phyloP scores from a whole-genome alignment of 352 stramenopile species.

The Phytophthora crassamura region DNA sequence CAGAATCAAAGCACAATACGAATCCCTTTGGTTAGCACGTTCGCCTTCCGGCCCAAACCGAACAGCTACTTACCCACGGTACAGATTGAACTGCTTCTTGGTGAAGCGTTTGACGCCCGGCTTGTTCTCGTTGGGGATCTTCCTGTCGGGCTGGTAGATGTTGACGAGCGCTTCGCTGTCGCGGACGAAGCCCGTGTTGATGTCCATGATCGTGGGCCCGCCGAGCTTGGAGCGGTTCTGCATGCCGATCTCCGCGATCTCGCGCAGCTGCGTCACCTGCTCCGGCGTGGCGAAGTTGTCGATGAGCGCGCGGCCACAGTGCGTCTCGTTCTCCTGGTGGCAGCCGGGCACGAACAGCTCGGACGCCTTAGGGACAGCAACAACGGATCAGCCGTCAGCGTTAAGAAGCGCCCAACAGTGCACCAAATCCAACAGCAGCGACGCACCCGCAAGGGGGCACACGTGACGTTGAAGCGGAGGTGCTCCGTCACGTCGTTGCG shows the following conservation, averaged over 20 bases:
- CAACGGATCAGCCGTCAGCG: neutral
- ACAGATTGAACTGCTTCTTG: constrained; percentile 84
- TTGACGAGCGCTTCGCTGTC: constrained; percentile 89
- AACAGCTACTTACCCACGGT: constrained; percentile 50
- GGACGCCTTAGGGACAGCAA: constrained; percentile 27
- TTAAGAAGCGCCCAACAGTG: neutral
- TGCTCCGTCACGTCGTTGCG: constrained; percentile 48
- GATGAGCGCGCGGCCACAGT: constrained; percentile 73
- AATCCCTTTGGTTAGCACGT: neutral
- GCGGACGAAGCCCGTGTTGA: constrained; percentile 91
- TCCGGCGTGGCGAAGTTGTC: constrained; percentile 79
- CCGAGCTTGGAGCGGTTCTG: constrained; percentile 66
- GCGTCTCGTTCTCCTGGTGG: constrained; percentile 56
- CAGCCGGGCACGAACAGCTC: constrained; percentile 67
- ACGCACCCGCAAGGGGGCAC: constrained; percentile 53
- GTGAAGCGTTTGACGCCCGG: constrained; percentile 70
- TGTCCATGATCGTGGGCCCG: constrained; percentile 93
- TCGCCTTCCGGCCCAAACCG: neutral
- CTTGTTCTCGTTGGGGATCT: constrained; percentile 42
- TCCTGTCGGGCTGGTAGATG: constrained; percentile 78
- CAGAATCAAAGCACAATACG: neutral
- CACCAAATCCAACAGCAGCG: neutral
- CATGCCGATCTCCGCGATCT: constrained; percentile 89
- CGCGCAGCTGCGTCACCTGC: constrained; percentile 72
- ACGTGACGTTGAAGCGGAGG: constrained; percentile 63